Conservation (phyloP, 331 rosid species). For the Rosa hybrid region DNA sequence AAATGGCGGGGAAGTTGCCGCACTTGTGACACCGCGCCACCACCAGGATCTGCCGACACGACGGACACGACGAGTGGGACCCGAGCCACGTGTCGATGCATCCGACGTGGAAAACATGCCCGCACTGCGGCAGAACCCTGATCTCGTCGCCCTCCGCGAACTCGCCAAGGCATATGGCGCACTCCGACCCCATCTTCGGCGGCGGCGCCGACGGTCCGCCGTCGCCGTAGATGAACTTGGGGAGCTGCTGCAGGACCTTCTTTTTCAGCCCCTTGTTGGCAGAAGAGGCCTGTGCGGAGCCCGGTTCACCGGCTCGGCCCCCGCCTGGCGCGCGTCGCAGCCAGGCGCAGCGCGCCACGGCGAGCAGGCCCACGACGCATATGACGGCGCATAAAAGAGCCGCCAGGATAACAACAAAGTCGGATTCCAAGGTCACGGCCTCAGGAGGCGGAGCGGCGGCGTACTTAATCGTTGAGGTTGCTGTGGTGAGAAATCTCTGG, state of each 20-base stretch:
- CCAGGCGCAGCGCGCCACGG: constrained; percentile 89
- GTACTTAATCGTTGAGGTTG: background rate
- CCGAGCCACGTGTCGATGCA: constrained; percentile 86
- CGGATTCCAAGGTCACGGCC: constrained; percentile 59
- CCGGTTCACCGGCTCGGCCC: background rate
- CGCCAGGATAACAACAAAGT: constrained; percentile 79
- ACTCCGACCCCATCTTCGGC: constrained; percentile 60
- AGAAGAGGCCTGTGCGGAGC: constrained; percentile 15
- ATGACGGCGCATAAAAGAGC: constrained; percentile 83
- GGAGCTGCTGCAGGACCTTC: constrained; percentile 78
- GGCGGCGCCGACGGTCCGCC: constrained; percentile 9
- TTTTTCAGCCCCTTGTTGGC: constrained; percentile 79
- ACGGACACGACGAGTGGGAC: constrained; percentile 84
- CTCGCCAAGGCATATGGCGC: constrained; percentile 80
- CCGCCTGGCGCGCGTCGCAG: constrained; percentile 51
- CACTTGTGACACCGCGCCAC: constrained; percentile 75
- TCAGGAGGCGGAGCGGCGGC: constrained; percentile 71
- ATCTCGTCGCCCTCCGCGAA: constrained; percentile 77
- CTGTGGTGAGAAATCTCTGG: constrained; percentile 31
- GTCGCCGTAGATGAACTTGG: constrained; percentile 49
- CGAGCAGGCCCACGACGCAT: constrained; percentile 72
- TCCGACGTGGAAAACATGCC: constrained; percentile 66
- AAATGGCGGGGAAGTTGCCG: constrained; percentile 56
- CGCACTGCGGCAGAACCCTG: constrained; percentile 78
- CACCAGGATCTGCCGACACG: constrained; percentile 72